These are phyloP conservation scores for Gnomoniopsis sp. DNA, from an alignment of 2,329 filamentous ascomycete genomes.

Conservation along the genomic window DNA sequence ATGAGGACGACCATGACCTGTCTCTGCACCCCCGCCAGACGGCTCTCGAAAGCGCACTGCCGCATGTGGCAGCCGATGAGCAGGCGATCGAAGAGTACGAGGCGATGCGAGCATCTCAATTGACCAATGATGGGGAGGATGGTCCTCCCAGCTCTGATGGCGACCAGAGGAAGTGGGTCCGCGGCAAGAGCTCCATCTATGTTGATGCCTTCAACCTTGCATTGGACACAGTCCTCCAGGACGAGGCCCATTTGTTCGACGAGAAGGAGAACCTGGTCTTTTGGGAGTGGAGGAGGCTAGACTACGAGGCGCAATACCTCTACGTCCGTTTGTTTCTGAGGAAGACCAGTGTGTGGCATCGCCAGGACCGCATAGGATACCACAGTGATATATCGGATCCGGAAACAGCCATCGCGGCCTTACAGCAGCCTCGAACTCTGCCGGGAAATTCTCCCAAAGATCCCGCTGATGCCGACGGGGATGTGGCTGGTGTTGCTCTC, in stretches of 20 bases:
- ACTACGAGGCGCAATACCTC: constrained; percentile 88
- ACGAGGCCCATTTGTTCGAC: constrained; percentile 86
- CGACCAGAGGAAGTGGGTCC: constrained; percentile 57
- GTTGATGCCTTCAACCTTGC: constrained; percentile 96
- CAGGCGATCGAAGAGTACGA: constrained; percentile 80
- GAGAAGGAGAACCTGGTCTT: constrained; percentile 76
- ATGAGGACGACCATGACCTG: constrained; percentile 16
- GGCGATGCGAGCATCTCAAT: constrained; percentile 57
- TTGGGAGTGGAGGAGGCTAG: constrained; percentile 65
- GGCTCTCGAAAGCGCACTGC: constrained; percentile 69
- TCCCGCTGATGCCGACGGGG: constrained; percentile 19
- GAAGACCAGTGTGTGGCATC: constrained; percentile 90
- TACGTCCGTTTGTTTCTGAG: constrained; percentile 91
- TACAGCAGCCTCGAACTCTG: constrained; percentile 59
- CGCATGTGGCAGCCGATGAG: constrained; percentile 62
- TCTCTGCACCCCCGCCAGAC: constrained; percentile 38
- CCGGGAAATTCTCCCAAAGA: constrained; percentile 34
- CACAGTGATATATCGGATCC: constrained; percentile 79
- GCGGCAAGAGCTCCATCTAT: constrained; percentile 84
- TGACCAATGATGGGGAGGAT: constrained; percentile 37
- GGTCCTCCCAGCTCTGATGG: constrained; percentile 43
- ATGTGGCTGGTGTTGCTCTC: constrained; percentile 30
- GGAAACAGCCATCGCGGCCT: constrained; percentile 56
- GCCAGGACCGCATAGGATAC: constrained; percentile 73
- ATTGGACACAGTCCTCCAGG: constrained; percentile 80